Conservation (phyloP, 805 yeast species). For the Wickerhamiella spandovensis region DNA sequence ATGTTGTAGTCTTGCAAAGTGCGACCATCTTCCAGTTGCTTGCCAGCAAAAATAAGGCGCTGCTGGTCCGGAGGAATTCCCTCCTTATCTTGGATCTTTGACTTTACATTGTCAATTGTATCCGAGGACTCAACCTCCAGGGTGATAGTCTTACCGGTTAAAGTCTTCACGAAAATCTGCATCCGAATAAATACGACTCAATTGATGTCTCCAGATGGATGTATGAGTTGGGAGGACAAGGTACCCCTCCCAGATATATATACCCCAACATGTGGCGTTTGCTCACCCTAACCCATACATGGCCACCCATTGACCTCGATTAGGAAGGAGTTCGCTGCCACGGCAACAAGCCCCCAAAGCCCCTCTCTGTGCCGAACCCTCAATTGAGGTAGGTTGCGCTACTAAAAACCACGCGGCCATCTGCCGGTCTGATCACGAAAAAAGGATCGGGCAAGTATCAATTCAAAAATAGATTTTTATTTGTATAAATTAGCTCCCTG, state of each 20-base stretch:
- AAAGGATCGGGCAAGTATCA: background rate
- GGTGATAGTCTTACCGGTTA: slow-evolving; percentile 98
- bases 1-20: slow-evolving; percentile 98
- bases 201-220: background rate
- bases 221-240: background rate
- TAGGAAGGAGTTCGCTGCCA: background rate
- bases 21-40: slow-evolving; percentile 99
- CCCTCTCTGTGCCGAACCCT: too few relatives aligned
- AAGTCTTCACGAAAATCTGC: slow-evolving; percentile 94
- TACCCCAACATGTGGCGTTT: slow-evolving; percentile 7
- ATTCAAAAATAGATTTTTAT: background rate
- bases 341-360: background rate
- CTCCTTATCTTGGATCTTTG: slow-evolving; percentile 98
- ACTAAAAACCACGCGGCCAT: background rate
- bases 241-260: background rate
- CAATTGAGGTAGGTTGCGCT: too few relatives aligned
- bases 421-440: too few relatives aligned
- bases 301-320: background rate
- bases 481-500: too few relatives aligned
- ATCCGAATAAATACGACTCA: slow-evolving; percentile 12
- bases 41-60: slow-evolving; percentile 99
- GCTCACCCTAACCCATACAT: background rate
- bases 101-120: slow-evolving; percentile 97
- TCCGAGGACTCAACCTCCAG: slow-evolving; percentile 97
- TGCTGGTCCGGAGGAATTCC: slow-evolving; percentile 99